Conservation (phyloP, 78 protist genomes). For the Dictyostelium intermedium region DNA sequence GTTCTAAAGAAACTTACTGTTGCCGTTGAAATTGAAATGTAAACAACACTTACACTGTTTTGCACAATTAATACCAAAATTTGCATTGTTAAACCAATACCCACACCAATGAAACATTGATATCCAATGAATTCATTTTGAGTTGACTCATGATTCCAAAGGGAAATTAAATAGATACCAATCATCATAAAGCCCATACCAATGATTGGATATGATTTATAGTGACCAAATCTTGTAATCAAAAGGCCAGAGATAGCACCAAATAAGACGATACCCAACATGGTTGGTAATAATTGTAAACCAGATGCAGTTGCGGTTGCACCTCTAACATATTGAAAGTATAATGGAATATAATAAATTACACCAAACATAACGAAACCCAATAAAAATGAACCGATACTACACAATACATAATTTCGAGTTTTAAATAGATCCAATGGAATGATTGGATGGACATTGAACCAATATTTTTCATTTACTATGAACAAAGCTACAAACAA, state of each 20-base stretch:
- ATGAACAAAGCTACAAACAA: constrained; percentile 23
- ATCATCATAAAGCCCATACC: constrained; percentile 33
- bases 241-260: constrained; percentile 55
- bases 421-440: constrained; percentile 60
- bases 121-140: constrained; percentile 46
- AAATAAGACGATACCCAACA: constrained; percentile 56
- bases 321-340: constrained; percentile 67
- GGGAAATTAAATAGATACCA: constrained; percentile 22
- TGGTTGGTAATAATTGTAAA: constrained; percentile 57
- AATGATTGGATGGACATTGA: constrained; percentile 51
- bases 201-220: constrained; percentile 58
- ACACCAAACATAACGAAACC: constrained; percentile 79
- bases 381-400: constrained; percentile 26
- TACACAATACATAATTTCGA: constrained; percentile 43
- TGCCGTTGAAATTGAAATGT: constrained; percentile 65
- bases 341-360: constrained; percentile 73
- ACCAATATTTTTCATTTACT: constrained; percentile 11
- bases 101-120: constrained; percentile 64
- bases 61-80: constrained; percentile 67
- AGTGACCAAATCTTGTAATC: constrained; percentile 59
- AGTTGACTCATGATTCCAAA: constrained; percentile 19
- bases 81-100: constrained; percentile 81
- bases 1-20: constrained; percentile 74
- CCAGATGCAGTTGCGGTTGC: constrained; percentile 65
- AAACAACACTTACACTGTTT: constrained; percentile 34